Conservation (phyloP, 2,329 filamentous ascomycete genomes). For the Colletotrichum sidae region DNA sequence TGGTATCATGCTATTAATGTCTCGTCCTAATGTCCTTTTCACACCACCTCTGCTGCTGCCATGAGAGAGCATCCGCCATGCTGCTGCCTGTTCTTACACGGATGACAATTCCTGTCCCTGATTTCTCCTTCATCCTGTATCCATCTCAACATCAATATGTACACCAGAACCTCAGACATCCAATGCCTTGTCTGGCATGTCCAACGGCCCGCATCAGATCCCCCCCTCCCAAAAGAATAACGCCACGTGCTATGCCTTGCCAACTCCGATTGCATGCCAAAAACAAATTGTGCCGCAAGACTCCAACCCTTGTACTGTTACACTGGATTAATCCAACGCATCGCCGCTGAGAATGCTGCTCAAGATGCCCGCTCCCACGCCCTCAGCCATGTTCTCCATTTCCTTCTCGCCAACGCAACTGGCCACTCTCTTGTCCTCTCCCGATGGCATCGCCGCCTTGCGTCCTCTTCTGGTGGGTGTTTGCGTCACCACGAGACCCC, state of each 20-base stretch:
- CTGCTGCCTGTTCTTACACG: not conserved
- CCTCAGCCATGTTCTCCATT: constrained; percentile 76
- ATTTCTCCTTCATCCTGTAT: not conserved
- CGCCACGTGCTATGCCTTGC: constrained; percentile 37
- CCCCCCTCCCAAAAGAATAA: constrained; percentile 18
- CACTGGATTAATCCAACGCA: constrained; percentile 61
- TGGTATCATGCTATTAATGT: constrained; percentile 37
- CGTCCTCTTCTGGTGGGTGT: constrained; percentile 79
- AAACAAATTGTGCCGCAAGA: constrained; percentile 12
- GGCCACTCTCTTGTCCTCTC: constrained; percentile 81
- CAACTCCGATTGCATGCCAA: constrained; percentile 37
- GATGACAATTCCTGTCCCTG: not conserved
- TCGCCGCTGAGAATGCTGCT: constrained; percentile 72
- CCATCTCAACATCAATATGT: constrained; percentile 6
- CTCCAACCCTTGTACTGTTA: constrained; percentile 12
- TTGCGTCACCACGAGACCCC: constrained; percentile 71
- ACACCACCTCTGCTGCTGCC: constrained; percentile 9
- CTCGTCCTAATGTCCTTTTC: constrained; percentile 16
- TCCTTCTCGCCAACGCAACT: constrained; percentile 86
- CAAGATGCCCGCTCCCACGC: constrained; percentile 70
- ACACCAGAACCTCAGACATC: constrained; percentile 13
- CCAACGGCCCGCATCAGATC: constrained; percentile 6
- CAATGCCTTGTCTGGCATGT: constrained; percentile 9
- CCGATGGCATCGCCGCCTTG: constrained; percentile 63
- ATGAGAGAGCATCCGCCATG: constrained; percentile 25